Conservation (phyloP, 2,329 filamentous ascomycete genomes). For the Epicoccum sorghinum region DNA sequence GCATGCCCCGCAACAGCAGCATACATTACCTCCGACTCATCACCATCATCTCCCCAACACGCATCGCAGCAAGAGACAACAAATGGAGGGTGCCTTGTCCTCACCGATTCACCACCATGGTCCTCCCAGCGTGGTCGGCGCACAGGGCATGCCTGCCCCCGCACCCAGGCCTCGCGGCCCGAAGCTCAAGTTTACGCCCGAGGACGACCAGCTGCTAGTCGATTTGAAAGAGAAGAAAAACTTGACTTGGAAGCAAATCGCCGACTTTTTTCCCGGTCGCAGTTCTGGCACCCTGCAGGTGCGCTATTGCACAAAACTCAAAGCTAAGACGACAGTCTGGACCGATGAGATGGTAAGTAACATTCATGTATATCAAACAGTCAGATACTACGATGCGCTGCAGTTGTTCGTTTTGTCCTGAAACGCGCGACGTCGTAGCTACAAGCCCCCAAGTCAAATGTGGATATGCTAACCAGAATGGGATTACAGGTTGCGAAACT, state of each 20-base stretch:
- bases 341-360: constrained; percentile 84
- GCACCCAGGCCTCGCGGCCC: constrained; percentile 81
- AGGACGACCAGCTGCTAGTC: constrained; percentile 86
- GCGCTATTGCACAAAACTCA: constrained; percentile 92
- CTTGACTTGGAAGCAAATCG: constrained; percentile 96
- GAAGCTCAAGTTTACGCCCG: constrained; percentile 91
- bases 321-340: constrained; percentile 92
- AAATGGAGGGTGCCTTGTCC: constrained; percentile 55
- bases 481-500: constrained; percentile 74
- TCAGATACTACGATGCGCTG: constrained; percentile 7
- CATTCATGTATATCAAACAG: constrained; percentile 15
- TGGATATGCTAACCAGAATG: constrained; percentile 43
- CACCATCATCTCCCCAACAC: constrained; percentile 84
- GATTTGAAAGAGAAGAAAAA: constrained; percentile 94
- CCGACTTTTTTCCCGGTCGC: constrained; percentile 90
- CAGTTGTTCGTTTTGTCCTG: constrained; percentile 19
- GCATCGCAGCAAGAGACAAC: constrained; percentile 65
- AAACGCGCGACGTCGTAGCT: constrained; percentile 46
- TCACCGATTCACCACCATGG: constrained; percentile 57
- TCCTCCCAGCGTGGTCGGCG: constrained; percentile 83
- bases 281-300: constrained; percentile 92
- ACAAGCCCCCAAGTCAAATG: constrained; percentile 17
- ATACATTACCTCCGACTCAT: constrained; percentile 55
- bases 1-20: constrained; percentile 33
- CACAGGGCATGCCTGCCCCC: constrained; percentile 84